Evolutionary conservation across 1,284 basidiomycete genomes (phyloP), one percentile per base, ranked within the genome.

Genomic region (Leccinum subrobustum): DNA sequence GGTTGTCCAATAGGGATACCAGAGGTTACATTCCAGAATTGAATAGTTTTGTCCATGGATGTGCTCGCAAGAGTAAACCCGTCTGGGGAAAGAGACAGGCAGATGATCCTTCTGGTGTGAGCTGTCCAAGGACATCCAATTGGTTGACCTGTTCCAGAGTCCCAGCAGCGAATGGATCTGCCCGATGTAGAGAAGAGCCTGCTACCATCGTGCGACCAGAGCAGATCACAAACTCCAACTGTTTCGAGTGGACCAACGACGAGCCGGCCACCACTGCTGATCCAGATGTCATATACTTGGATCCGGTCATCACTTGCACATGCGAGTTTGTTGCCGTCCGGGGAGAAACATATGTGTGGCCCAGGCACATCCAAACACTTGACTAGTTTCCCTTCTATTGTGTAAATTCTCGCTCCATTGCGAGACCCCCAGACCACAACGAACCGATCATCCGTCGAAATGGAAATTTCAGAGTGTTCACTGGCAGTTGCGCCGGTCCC

Each of bases 121-220:
- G 29, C 63, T 37, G 9, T 59, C 65, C 56, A 68, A 6, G 53
- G 55, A 0, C 18, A 39, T 56, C 60, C 54, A 1, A 54, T 57
- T 11, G 2, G 54, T 50, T 57, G 25, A 9, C 63, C 65, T 4
- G 58, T 39, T 11, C 18, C 6, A n/a, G 42, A 47, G 9, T 59
- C 48, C 67, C 67, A 70, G 29, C 59, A 56, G 11, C 52, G n/a
- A 48, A 71, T 60, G 0, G 52, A 50, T 1, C 18, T 11, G 20
- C 62, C 52, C 0, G 48, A 51, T 14, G 20, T 20, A n/a, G 58
- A 66, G 54, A 66, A 57, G 37, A 39, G 8, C 16, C 16, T 39
- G 37, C 16, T n/a, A 14, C 16, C 37, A 39, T 39, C 16, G 2
- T n/a, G 16, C 16, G 37, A 39, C 37, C 37, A 39, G 33, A 35